Base-by-base conservation (phyloP, 805 yeast genomes). In the Crinitomyces ghanaensis region DNA sequence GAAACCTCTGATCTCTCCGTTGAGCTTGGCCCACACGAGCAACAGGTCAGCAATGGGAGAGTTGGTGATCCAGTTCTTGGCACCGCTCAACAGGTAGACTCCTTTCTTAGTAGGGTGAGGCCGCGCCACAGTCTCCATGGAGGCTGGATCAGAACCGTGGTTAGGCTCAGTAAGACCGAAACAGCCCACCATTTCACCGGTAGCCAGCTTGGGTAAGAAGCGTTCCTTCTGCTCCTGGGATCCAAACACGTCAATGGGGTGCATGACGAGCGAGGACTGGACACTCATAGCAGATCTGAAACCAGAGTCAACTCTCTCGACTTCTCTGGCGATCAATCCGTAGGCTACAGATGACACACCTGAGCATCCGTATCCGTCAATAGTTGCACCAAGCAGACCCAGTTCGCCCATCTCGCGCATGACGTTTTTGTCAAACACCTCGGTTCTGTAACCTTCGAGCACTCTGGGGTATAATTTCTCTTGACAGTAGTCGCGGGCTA, bases 91-190 rank as follows among this genome's bases (percentile, higher is more conserved):
- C 11, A 62, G 45, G 36, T 57, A 60, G 12, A 57, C 63, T 19
- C 62, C 66, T 41, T 55, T 37, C 43, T 62, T 62, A 23, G 60
- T 51, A 11, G 66, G 65, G 37, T 62, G 67, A 9, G 46, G 53
- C 28, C 49, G 56, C 19, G 74, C 74, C 17, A 60, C 58, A 24
- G 76, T 71, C 54, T 69, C 74, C 63, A 70, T 65, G 34, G 74
- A 69, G 5, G 62, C 68, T 27, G 74, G 76, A 44, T 70, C 73
- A 16, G 75, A 69, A 38, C 74, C 74, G 47, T 73, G 78, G 43
- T 72, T 73, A 47, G 75, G 72, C 54, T 73, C 79, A 24, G 79
- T 73, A 57, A 73, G 65, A 20, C 75, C 79, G 44, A 73, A 73
- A 53, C 77, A 71, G 26, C 79, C 79, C 11, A 62, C 48, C n/a